Conservation (phyloP, 2,329 filamentous ascomycete genomes). For the Thielaviopsis musarum region DNA sequence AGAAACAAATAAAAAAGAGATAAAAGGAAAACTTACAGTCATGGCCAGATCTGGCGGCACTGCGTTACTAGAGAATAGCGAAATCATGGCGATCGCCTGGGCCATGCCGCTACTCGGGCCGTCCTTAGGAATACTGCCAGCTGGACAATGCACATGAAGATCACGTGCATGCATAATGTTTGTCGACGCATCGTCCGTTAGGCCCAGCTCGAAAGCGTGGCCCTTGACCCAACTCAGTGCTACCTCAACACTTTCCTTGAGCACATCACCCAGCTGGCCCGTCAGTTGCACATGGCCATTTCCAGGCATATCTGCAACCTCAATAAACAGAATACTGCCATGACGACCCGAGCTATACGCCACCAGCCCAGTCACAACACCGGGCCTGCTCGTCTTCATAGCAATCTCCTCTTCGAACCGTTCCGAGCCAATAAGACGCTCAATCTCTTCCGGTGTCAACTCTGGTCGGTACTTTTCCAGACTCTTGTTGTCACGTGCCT, state of each 20-base stretch:
- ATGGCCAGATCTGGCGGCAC: conserved; percentile 90
- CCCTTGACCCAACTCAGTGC: conserved; percentile 94
- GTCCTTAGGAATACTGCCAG: conserved; percentile 89
- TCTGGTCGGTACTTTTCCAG: conserved; percentile 54
- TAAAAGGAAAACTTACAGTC: conserved; percentile 43
- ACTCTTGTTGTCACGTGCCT: conserved; percentile 60
- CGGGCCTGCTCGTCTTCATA: conserved; percentile 66
- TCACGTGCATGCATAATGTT: conserved; percentile 93
- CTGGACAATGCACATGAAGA: conserved; percentile 92
- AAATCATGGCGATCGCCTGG: conserved; percentile 85
- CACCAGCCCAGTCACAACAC: conserved; percentile 89
- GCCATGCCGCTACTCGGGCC: conserved; percentile 76
- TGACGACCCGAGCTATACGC: conserved; percentile 87
- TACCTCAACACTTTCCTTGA: conserved; percentile 94
- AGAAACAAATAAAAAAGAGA: conserved; percentile 3
- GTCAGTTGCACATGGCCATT: conserved; percentile 85
- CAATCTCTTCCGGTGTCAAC: conserved; percentile 64
- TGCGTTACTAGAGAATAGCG: conserved; percentile 67
- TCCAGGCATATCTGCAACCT: conserved; percentile 94
- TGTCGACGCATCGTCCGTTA: conserved; percentile 63
- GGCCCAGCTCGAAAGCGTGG: conserved; percentile 77
- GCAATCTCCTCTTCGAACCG: conserved; percentile 85
- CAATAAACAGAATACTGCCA: conserved; percentile 94
- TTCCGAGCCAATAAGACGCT: conserved; percentile 81
- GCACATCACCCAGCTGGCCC: conserved; percentile 86